Percentiles rank a stretch among this genome's conserved stretches.
These are phyloP conservation scores for Crithidia acanthocephali DNA, from an alignment of 208 protist genomes.

Conservation along the genomic window DNA sequence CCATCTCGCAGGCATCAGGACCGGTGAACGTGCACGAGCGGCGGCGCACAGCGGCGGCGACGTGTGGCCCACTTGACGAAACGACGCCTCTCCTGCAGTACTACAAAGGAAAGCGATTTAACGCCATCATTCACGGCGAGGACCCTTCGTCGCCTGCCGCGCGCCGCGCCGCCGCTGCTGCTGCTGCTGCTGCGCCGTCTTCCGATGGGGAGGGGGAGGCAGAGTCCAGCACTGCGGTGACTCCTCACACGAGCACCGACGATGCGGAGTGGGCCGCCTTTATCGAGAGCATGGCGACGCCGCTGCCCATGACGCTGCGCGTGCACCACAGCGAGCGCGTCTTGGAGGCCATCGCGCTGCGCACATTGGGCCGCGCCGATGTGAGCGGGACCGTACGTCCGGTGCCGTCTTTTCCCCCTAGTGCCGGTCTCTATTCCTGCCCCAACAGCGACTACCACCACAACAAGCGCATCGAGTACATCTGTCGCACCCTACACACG, in stretches of 20 bases:
- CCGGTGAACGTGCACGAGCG: constrained; percentile 76
- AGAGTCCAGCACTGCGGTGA: background rate
- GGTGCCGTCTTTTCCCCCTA: constrained; percentile 37
- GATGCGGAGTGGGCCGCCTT: constrained; percentile 74
- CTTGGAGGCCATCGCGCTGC: constrained; percentile 40
- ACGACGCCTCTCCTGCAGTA: constrained; percentile 70
- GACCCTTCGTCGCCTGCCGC: constrained; percentile 38
- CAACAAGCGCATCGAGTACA: constrained; percentile 58
- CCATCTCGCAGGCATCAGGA: constrained; percentile 60
- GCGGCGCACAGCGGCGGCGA: constrained; percentile 47
- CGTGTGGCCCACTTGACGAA: constrained; percentile 54
- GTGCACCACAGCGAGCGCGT: constrained; percentile 77
- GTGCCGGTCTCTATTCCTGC: constrained; percentile 67
- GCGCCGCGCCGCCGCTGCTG: constrained; percentile 15
- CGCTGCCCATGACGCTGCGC: constrained; percentile 89
- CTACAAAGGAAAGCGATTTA: constrained; percentile 77
- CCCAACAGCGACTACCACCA: constrained; percentile 80
- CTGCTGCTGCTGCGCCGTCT: background rate
- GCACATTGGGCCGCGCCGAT: constrained; percentile 38
- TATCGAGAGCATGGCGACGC: constrained; percentile 48
- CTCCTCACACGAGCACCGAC: background rate
- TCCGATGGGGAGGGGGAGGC: background rate
- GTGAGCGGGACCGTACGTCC: constrained; percentile 45
- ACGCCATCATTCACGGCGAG: constrained; percentile 47
- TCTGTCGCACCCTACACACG: constrained; percentile 87